These are phyloP conservation scores for Ascochyta clinopodiicola DNA, from an alignment of 2,329 filamentous ascomycete species.

Conservation along the genomic window DNA sequence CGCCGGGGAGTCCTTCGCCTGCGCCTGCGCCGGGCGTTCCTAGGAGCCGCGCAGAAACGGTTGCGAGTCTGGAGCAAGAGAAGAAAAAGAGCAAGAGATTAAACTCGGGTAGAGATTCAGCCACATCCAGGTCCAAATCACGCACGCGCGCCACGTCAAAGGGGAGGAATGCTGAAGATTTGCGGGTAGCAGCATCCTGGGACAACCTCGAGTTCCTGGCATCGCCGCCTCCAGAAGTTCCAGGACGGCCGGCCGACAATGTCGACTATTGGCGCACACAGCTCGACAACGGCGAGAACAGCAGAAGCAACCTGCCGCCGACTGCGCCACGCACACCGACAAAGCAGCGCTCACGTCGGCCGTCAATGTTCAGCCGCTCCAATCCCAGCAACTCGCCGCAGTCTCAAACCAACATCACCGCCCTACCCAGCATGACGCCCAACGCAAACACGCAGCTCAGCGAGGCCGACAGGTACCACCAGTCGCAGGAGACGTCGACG, in stretches of 20 bases:
- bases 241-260: neutral
- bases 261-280: slow-evolving; percentile 2
- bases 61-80: slow-evolving; percentile 1
- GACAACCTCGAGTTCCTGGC: slow-evolving; percentile 31
- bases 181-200: slow-evolving; percentile 24
- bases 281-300: neutral
- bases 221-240: slow-evolving; percentile 27
- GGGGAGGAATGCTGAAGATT: slow-evolving; percentile 21
- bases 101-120: slow-evolving; percentile 13
- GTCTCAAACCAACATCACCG: slow-evolving; percentile 36
- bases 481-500: slow-evolving; percentile 18
- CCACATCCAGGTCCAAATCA: slow-evolving; percentile 2
- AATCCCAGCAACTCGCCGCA: slow-evolving; percentile 18
- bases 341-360: slow-evolving; percentile 18
- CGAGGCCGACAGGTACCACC: slow-evolving; percentile 17
- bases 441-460: slow-evolving; percentile 8
- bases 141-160: slow-evolving; percentile 17
- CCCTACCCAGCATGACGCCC: slow-evolving; percentile 33
- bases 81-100: slow-evolving; percentile 20
- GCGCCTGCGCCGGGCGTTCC: slow-evolving; percentile 5
- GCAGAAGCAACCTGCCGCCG: neutral
- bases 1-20: slow-evolving; percentile 20
- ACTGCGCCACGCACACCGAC: slow-evolving; percentile 13
- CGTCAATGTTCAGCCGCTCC: slow-evolving; percentile 10
- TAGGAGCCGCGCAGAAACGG: slow-evolving; percentile 8